These are phyloP conservation scores for Coniosporium apollinis DNA, from an alignment of 495 filamentous ascomycete species.

Conservation along the genomic window DNA sequence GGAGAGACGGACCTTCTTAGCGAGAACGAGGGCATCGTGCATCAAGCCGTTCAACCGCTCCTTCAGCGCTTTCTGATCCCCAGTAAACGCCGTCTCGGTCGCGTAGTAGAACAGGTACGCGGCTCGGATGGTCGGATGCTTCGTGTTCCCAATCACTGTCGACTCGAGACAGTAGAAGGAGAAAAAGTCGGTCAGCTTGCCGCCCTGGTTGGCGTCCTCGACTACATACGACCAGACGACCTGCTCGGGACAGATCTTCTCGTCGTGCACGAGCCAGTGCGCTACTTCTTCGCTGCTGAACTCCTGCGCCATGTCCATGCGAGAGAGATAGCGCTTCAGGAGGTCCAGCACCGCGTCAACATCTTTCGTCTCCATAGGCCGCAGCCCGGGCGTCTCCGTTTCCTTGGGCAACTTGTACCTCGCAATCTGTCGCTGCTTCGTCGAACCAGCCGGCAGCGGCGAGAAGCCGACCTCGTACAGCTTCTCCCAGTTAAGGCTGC, in stretches of 20 bases:
- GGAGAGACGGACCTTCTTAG: constrained; percentile 43
- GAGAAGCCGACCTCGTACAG: constrained; percentile 87
- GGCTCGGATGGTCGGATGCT: constrained; percentile 60
- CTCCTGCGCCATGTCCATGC: constrained; percentile 68
- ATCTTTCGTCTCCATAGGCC: constrained; percentile 69
- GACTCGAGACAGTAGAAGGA: constrained; percentile 94
- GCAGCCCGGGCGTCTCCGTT: constrained; percentile 54
- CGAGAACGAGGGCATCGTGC: constrained; percentile 71
- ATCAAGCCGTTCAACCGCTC: constrained; percentile 58
- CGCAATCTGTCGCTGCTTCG: constrained; percentile 59
- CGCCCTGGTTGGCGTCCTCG: constrained; percentile 50
- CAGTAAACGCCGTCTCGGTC: constrained; percentile 57
- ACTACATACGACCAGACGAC: constrained; percentile 88
- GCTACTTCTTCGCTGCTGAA: constrained; percentile 65
- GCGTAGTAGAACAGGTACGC: constrained; percentile 97
- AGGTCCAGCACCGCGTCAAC: constrained; percentile 59
- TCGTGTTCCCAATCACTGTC: constrained; percentile 63
- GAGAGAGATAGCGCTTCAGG: constrained; percentile 58
- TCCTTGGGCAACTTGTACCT: constrained; percentile 60
- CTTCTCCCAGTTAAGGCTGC: constrained; percentile 86
- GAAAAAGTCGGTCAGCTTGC: constrained; percentile 89
- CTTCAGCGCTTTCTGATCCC: constrained; percentile 41
- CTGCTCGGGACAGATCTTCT: constrained; percentile 43
- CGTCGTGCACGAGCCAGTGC: constrained; percentile 71
- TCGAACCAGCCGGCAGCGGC: constrained; percentile 61